These are phyloP conservation scores for Aspergillus fijiensis DNA, from an alignment of 2,329 filamentous ascomycete species.

Conservation along the genomic window DNA sequence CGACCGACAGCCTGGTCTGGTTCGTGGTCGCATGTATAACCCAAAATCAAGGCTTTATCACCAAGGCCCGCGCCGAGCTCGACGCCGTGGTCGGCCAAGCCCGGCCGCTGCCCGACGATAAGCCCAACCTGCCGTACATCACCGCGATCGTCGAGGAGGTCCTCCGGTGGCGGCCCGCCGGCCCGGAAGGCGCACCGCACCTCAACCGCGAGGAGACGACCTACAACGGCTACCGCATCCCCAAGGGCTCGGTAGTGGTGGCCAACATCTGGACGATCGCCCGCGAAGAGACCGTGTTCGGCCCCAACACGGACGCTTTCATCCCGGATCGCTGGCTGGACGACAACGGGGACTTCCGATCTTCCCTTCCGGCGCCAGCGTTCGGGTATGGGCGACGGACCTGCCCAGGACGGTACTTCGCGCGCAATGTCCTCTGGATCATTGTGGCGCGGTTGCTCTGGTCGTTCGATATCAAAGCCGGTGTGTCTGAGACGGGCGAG, in stretches of 20 bases:
- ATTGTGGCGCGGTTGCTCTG: constrained; percentile 32
- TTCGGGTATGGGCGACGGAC: constrained; percentile 34
- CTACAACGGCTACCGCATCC: constrained; percentile 36
- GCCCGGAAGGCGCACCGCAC: constrained; percentile 25
- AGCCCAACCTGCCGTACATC: constrained; percentile 28
- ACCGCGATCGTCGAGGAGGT: constrained; percentile 30
- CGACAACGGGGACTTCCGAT: not conserved
- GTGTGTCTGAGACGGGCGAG: constrained; percentile 9
- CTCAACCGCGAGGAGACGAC: constrained; percentile 24
- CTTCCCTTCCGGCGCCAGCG: not conserved
- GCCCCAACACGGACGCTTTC: constrained; percentile 17
- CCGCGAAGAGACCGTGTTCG: constrained; percentile 14
- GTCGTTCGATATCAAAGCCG: constrained; percentile 29
- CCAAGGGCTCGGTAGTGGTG: constrained; percentile 32
- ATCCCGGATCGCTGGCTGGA: constrained; percentile 14
- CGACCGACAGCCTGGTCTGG: not conserved
- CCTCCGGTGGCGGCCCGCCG: constrained; percentile 29
- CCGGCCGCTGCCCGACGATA: constrained; percentile 30
- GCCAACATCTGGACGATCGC: constrained; percentile 19
- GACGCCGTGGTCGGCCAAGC: constrained; percentile 25
- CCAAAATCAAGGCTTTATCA: no score
- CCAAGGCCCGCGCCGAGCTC: constrained; percentile 4
- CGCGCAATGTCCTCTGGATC: constrained; percentile 32
- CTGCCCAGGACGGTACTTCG: constrained; percentile 34
- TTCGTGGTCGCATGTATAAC: not conserved